These are phyloP conservation scores for Eimeria praecox DNA, from an alignment of 169 alveolate species.

Conservation along the genomic window DNA sequence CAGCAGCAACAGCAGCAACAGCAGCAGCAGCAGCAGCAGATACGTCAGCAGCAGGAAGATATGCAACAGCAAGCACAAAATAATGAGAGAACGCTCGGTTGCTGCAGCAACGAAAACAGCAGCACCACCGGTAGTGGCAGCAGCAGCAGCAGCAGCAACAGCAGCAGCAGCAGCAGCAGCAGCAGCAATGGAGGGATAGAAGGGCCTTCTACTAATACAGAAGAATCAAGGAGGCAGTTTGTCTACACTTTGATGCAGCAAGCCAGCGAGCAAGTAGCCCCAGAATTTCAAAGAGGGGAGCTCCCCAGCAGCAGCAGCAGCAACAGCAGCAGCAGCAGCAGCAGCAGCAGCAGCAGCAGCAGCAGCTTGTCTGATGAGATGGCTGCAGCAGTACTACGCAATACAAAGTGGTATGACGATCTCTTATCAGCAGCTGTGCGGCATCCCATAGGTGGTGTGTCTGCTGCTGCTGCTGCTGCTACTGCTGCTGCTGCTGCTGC, in stretches of 20 bases:
- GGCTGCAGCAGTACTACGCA: slow-evolving; percentile 68
- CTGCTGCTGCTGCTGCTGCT: not conserved
- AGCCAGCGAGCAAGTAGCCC: slow-evolving; percentile 69
- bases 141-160: slow-evolving; percentile 1
- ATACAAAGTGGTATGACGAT: slow-evolving; percentile 73
- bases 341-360: slow-evolving; percentile 46
- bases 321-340: slow-evolving; percentile 65
- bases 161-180: slow-evolving; percentile 50
- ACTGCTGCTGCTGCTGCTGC: slow-evolving; percentile 21
- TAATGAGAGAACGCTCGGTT: not conserved
- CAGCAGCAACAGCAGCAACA: slow-evolving; percentile 15
- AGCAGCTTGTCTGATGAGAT: slow-evolving; percentile 61
- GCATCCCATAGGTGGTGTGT: slow-evolving; percentile 38
- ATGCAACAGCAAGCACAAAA: not conserved
- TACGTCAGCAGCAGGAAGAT: slow-evolving; percentile 34
- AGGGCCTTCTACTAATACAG: not conserved
- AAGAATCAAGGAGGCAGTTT: not conserved
- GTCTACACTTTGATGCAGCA: slow-evolving; percentile 55
- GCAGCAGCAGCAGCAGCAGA: slow-evolving; percentile 67
- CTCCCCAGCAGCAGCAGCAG: slow-evolving; percentile 8
- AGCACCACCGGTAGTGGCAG: not conserved
- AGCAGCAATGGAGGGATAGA: not conserved
- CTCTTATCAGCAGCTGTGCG: slow-evolving; percentile 59
- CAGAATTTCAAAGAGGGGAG: not conserved
- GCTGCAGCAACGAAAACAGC: not conserved